Percentiles rank a stretch among this genome's conserved stretches.
Conservation (phyloP, 257 asterid genomes). For the Fraxinus pennsylvanica region DNA sequence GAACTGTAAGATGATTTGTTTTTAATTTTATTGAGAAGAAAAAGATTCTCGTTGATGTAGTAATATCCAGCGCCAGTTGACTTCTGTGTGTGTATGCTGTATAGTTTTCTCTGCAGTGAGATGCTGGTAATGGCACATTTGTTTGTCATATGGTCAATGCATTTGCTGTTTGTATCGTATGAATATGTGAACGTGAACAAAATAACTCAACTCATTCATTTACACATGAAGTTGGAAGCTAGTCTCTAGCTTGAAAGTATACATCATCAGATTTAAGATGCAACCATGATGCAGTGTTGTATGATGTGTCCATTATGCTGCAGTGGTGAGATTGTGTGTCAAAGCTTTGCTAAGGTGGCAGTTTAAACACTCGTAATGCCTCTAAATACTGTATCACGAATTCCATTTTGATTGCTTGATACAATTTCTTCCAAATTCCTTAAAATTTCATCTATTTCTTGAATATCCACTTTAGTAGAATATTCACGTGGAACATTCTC, state of each 20-base stretch:
- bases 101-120: conserved; percentile 23
- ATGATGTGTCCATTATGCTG: neutral
- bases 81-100: conserved; percentile 18
- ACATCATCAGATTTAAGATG: neutral
- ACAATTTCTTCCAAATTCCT: neutral
- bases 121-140: conserved; percentile 30
- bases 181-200: conserved; percentile 18
- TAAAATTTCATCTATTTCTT: neutral
- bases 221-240: neutral
- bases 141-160: conserved; percentile 17
- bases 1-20: neutral
- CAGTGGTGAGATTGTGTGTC: neutral
- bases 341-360: neutral
- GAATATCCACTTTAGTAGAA: neutral
- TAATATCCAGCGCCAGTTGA: neutral
- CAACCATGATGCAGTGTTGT: neutral
- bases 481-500: neutral
- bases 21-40: neutral
- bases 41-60: neutral
- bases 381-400: neutral
- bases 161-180: conserved; percentile 24
- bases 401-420: neutral
- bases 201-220: conserved; percentile 5
- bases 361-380: neutral
- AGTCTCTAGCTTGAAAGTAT: neutral